Percentiles rank a stretch among this genome's conserved stretches.
These are phyloP conservation scores for Coniferiporia weirii DNA, from an alignment of 1,284 basidiomycete species.

Conservation along the genomic window DNA sequence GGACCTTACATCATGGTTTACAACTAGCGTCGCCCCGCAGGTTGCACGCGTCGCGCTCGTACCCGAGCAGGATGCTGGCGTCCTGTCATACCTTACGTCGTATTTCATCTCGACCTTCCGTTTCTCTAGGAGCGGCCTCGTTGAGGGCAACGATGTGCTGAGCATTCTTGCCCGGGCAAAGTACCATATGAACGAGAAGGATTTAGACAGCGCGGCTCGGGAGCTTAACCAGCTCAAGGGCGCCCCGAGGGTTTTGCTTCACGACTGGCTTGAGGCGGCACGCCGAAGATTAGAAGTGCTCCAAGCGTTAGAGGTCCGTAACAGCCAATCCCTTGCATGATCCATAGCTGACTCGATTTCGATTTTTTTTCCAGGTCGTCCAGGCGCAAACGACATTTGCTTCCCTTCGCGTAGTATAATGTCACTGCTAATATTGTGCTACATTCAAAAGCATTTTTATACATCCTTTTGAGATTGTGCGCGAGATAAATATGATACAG, in stretches of 20 bases:
- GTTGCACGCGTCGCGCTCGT: conserved; percentile 88
- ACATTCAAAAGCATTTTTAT: neutral
- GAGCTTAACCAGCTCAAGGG: conserved; percentile 91
- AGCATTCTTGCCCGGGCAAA: conserved; percentile 89
- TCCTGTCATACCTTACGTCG: conserved; percentile 85
- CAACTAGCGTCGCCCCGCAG: conserved; percentile 76
- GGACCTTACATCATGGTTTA: conserved; percentile 88
- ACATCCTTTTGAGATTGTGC: neutral
- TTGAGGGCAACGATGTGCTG: conserved; percentile 79
- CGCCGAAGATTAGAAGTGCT: conserved; percentile 86
- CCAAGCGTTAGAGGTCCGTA: conserved; percentile 82
- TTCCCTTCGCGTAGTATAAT: conserved; percentile 41
- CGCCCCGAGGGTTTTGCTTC: conserved; percentile 76
- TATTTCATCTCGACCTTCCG: conserved; percentile 70
- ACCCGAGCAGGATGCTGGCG: conserved; percentile 82
- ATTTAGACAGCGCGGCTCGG: conserved; percentile 85
- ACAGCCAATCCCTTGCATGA: conserved; percentile 4
- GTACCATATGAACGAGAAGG: conserved; percentile 86
- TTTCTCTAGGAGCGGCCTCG: conserved; percentile 73
- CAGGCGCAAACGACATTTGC: conserved; percentile 73
- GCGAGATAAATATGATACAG: neutral
- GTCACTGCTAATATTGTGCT: neutral
- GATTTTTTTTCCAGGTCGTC: conserved; percentile 54
- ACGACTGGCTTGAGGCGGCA: conserved; percentile 92
- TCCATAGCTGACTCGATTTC: conserved; percentile 4